phyloP scores from a whole-genome alignment of 345 rosid genomes.

The Mangifera indica region DNA sequence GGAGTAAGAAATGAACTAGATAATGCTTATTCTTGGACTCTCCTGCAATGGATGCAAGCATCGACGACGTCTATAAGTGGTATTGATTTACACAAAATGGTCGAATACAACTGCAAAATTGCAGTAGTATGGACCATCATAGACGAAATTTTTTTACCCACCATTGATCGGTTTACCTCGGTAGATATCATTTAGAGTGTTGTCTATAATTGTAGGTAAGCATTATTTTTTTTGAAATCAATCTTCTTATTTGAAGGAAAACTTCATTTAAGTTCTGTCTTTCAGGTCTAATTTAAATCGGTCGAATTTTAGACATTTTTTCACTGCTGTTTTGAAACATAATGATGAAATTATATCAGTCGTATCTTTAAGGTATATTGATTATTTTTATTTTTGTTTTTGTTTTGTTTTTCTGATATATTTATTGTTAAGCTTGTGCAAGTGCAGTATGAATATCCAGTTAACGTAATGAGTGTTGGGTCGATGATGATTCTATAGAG shows the following conservation, averaged over 20 bases:
- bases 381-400: neutral
- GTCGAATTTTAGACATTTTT: slow-evolving; percentile 26
- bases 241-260: neutral
- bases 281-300: slow-evolving; percentile 31
- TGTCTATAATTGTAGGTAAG: slow-evolving; percentile 18
- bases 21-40: slow-evolving; percentile 14
- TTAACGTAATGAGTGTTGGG: neutral
- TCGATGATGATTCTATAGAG: slow-evolving; percentile 13
- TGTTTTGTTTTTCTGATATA: too few species aligned
- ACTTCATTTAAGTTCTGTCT: neutral
- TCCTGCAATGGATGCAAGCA: neutral
- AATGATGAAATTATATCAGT: slow-evolving; percentile 25
- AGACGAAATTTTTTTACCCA: slow-evolving; percentile 9
- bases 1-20: slow-evolving; percentile 15
- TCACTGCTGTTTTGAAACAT: slow-evolving; percentile 25
- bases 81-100: neutral
- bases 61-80: neutral
- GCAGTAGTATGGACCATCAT: slow-evolving; percentile 18
- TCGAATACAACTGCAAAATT: slow-evolving; percentile 16
- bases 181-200: slow-evolving; percentile 11
- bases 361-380: slow-evolving; percentile 23
- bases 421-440: too few species aligned
- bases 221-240: neutral
- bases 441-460: neutral
- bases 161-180: slow-evolving; percentile 5